These are phyloP conservation scores for Metschnikowia sp. DNA, from an alignment of 805 yeast genomes.

Conservation along the genomic window DNA sequence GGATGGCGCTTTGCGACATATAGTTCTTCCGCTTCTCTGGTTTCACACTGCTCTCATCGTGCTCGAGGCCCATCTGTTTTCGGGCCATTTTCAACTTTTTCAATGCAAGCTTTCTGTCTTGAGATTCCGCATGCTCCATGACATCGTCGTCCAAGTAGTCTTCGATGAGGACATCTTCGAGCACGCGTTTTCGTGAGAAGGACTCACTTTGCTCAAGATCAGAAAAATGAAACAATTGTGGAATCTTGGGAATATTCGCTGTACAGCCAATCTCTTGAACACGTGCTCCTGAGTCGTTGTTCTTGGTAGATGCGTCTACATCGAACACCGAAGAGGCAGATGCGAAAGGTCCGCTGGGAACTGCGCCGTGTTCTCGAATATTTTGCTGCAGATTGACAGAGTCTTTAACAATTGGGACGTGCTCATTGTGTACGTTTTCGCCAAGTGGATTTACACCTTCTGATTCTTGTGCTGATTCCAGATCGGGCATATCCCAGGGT, in stretches of 20 bases:
- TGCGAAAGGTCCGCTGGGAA: too few species aligned
- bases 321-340: too few species aligned
- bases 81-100: not conserved
- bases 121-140: not conserved
- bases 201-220: conserved; percentile 1
- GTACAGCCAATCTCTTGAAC: too few species aligned
- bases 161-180: conserved; percentile 5
- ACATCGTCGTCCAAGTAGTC: conserved; percentile 4
- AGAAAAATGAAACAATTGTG: not conserved
- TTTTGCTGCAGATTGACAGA: not conserved
- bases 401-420: not conserved
- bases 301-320: too few species aligned
- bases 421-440: not conserved
- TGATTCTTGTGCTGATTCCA: not conserved
- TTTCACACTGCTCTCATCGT: not conserved
- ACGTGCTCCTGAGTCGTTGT: too few species aligned
- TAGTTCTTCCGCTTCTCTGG: not conserved
- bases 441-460: not conserved
- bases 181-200: conserved; percentile 1
- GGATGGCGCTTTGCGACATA: not conserved
- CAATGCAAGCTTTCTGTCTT: not conserved
- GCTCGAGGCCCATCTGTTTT: not conserved
- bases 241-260: not conserved
- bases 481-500: not conserved
- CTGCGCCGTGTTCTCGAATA: too few species aligned